phyloP scores from a whole-genome alignment of 2,329 filamentous ascomycete genomes.

The Periconia sp. region DNA sequence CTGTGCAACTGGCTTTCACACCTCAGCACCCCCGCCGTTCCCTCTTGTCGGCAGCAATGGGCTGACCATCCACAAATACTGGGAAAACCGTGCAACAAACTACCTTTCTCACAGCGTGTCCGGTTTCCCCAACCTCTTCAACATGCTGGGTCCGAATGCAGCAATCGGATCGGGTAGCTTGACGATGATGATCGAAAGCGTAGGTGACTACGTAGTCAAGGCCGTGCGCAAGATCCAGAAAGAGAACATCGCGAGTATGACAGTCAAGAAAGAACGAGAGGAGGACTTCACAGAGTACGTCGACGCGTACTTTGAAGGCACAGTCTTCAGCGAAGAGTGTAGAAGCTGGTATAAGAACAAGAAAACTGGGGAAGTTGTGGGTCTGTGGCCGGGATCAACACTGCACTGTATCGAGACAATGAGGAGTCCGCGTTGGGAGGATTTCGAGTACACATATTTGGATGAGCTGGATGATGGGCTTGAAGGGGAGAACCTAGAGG shows the following conservation, averaged over 20 bases:
- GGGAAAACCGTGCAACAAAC: slow-evolving; percentile 39
- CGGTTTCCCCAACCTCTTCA: slow-evolving; percentile 49
- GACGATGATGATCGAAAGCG: slow-evolving; percentile 50
- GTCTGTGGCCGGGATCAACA: slow-evolving; percentile 42
- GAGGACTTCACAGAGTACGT: slow-evolving; percentile 38
- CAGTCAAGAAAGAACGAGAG: slow-evolving; percentile 29
- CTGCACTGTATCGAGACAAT: slow-evolving; percentile 41
- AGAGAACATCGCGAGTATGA: slow-evolving; percentile 49
- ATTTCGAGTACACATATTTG: slow-evolving; percentile 38
- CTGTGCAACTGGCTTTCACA: slow-evolving; percentile 54
- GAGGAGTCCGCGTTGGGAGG: slow-evolving; percentile 43
- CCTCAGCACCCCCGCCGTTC: slow-evolving; percentile 47
- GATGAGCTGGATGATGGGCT: slow-evolving; percentile 17
- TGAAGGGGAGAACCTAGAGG: background rate
- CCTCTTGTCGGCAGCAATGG: slow-evolving; percentile 38
- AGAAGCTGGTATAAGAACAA: slow-evolving; percentile 44
- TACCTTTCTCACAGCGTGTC: slow-evolving; percentile 39
- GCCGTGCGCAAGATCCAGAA: slow-evolving; percentile 51
- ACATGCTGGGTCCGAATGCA: slow-evolving; percentile 51
- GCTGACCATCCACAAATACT: slow-evolving; percentile 38
- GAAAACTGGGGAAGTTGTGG: slow-evolving; percentile 31
- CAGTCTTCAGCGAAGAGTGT: slow-evolving; percentile 42
- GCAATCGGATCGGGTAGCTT: slow-evolving; percentile 49
- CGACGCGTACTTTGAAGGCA: slow-evolving; percentile 41
- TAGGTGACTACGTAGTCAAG: slow-evolving; percentile 48